Base-by-base conservation (phyloP, 2,329 filamentous ascomycete species). In the Alternaria sp. region DNA sequence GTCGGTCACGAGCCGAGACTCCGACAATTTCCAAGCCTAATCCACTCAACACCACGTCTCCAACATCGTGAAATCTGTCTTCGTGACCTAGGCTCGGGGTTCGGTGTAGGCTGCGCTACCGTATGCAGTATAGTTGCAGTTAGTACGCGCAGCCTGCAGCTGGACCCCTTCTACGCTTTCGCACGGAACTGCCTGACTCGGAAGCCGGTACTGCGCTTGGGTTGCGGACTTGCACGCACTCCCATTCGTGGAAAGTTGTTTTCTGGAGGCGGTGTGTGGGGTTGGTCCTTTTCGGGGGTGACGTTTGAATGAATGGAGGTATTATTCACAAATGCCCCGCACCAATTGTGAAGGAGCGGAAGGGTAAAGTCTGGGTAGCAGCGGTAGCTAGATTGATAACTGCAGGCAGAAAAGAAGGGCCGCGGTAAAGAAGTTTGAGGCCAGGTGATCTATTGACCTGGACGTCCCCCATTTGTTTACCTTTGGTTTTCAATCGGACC, bases 221-320 rank as follows among this genome's bases (percentile, higher is more conserved):
- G 24, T 44, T 61, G 61, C 61, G 61, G 64, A 62, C 54, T 57
- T 60, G 18, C 7, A 22, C 34, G 61, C 55, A 26, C 56, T 70
- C 56, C 63, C 57, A 71, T 71, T 71, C 63, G 67, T 71, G 69
- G 69, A 69, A 60, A 61, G 65, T n/a, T 36, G 64, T 36, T n/a
- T 38, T 34, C 30, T 49, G 20, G 34, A 20, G 20, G 46, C 32
- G 32, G 22, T 18, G 22, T 49, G 46, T 36, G 46, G 46, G 46
- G 46, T 48, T 55, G 44, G 41, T n/a, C 20, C 24, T 36, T 20
- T 51, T 57, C 28, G 36, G 49, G 28, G 38, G 44, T 38, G 24
- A 52, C 44, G 51, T 51, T 18, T n/a, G 24, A 36, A 43, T 43
- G 58, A 51, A 56, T 43, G 34, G 34, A 36, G 24, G 51, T 36